Conservation (phyloP, 73 alveolate genomes). For the Durusdinium trenchii region DNA sequence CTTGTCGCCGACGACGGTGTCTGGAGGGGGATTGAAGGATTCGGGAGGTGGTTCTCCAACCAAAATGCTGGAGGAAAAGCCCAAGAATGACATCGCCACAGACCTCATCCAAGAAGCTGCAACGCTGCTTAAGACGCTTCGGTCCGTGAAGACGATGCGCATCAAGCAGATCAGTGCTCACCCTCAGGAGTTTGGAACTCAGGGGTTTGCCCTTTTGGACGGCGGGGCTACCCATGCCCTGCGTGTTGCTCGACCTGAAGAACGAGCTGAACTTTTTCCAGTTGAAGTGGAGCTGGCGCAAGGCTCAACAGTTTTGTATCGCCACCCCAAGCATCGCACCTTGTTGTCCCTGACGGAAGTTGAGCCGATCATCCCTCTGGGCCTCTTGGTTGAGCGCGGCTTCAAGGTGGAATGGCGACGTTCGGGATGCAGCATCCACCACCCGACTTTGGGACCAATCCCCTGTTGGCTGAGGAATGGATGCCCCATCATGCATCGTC, state of each 20-base stretch:
- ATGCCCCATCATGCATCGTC: no score
- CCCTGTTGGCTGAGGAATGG: background rate
- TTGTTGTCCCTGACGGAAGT: background rate
- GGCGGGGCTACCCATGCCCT: background rate
- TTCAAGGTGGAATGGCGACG: background rate
- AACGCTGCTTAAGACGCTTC: background rate
- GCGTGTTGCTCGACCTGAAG: background rate
- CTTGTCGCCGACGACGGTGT: background rate
- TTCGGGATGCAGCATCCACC: background rate
- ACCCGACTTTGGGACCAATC: background rate
- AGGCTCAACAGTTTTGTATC: background rate
- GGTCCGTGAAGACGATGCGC: background rate
- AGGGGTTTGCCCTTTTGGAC: background rate
- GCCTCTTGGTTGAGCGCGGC: background rate
- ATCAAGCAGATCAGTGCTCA: background rate
- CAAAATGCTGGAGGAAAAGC: background rate
- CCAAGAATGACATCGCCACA: background rate
- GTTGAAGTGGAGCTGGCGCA: background rate
- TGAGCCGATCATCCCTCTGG: background rate
- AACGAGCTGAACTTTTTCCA: background rate
- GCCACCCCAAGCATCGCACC: background rate
- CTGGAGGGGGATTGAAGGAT: background rate
- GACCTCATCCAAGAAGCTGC: background rate
- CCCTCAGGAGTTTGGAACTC: no score
- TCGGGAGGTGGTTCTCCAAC: background rate